A percentile compares a stretch with the other conserved stretches of the same genome.
These are phyloP conservation scores for Penicillium capsulatum DNA, from an alignment of 2,329 filamentous ascomycete genomes.

Conservation along the genomic window DNA sequence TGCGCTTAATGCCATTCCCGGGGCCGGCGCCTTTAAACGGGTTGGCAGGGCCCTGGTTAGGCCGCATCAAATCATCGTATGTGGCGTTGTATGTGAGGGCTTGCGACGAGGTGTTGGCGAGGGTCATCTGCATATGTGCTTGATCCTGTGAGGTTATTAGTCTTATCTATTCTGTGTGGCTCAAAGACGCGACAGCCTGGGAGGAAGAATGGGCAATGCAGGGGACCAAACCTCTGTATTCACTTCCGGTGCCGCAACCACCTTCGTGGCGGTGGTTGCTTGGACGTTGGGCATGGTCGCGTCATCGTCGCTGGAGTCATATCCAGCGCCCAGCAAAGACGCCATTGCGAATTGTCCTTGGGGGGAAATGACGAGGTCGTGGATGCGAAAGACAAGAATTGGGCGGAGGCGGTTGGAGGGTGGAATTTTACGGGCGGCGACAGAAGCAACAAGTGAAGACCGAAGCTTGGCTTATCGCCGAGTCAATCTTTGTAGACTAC, in stretches of 20 bases:
- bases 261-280: constrained; percentile 32
- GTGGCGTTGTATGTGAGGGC: constrained; percentile 54
- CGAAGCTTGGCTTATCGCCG: no score
- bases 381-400: constrained; percentile 5
- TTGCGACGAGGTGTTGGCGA: constrained; percentile 50
- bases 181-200: neutral
- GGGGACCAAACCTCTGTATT: constrained; percentile 54
- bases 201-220: constrained; percentile 2
- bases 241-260: constrained; percentile 52
- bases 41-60: constrained; percentile 65
- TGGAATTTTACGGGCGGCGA: constrained; percentile 34
- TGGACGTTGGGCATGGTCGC: constrained; percentile 23
- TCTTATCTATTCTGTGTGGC: constrained; percentile 24
- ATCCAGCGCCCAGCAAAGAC: constrained; percentile 42
- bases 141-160: constrained; percentile 46
- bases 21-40: constrained; percentile 64
- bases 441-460: constrained; percentile 23
- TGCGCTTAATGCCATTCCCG: constrained; percentile 61
- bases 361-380: constrained; percentile 3
- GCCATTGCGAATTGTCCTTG: constrained; percentile 32
- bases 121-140: constrained; percentile 49
- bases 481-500: no score
- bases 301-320: constrained; percentile 51
- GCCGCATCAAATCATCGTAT: constrained; percentile 66
- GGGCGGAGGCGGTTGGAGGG: constrained; percentile 12